Conservation (phyloP, 805 yeast genomes). For the Citeromyces matritensis region DNA sequence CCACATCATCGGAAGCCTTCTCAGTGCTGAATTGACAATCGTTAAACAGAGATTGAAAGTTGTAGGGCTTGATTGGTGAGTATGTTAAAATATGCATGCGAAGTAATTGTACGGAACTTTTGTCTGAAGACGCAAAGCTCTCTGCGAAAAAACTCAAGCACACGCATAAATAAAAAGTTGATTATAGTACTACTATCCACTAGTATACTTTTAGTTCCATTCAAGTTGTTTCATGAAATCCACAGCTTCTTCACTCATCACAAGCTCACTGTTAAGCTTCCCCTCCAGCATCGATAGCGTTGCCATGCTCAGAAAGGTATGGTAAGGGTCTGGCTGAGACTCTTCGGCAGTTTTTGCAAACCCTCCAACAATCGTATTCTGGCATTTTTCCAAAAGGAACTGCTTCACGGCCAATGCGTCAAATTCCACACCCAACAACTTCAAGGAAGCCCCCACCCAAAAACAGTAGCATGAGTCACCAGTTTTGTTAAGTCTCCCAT, state of each 20-base stretch:
- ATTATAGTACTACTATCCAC: too few species aligned
- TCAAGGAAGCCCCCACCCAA: constrained; percentile 59
- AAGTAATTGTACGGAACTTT: too few species aligned
- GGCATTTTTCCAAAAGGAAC: constrained; percentile 41
- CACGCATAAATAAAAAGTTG: too few species aligned
- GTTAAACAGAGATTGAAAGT: too few species aligned
- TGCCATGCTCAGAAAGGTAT: constrained; percentile 47
- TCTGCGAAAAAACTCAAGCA: too few species aligned
- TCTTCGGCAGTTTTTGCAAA: constrained; percentile 47
- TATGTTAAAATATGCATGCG: too few species aligned
- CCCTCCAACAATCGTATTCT: constrained; percentile 57
- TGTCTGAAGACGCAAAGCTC: too few species aligned
- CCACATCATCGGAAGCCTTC: too few species aligned
- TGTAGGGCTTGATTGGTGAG: too few species aligned
- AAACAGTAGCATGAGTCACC: constrained; percentile 83
- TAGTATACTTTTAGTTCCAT: too few species aligned
- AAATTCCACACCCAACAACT: constrained; percentile 18
- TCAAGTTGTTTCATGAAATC: too few species aligned
- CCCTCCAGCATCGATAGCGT: constrained; percentile 24
- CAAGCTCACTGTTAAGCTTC: constrained; percentile 8
- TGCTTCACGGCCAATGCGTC: constrained; percentile 17
- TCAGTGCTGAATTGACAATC: too few species aligned
- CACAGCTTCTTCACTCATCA: constrained; percentile 9
- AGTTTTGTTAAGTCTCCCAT: constrained; percentile 75
- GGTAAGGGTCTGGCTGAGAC: constrained; percentile 54